These are phyloP conservation scores for Fusarium miscanthi DNA, from an alignment of 2,329 filamentous ascomycete genomes.

Conservation along the genomic window DNA sequence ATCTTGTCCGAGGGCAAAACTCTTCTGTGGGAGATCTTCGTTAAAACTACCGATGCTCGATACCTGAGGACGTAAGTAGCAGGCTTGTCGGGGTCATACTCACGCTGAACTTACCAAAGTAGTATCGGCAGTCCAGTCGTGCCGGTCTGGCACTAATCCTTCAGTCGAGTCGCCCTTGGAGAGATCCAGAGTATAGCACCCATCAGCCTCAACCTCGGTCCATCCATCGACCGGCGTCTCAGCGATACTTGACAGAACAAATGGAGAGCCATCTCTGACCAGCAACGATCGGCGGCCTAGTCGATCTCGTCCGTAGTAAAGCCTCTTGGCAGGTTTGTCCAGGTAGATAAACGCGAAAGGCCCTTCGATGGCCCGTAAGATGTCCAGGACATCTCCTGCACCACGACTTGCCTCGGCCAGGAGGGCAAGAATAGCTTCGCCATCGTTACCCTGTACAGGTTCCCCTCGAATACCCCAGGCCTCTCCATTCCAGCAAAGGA, in stretches of 20 bases:
- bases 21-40: constrained; percentile 53
- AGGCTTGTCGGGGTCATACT: constrained; percentile 42
- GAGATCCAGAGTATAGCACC: constrained; percentile 77
- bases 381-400: constrained; percentile 55
- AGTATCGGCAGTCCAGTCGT: constrained; percentile 50
- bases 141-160: constrained; percentile 35
- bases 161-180: constrained; percentile 17
- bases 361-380: constrained; percentile 74
- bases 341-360: constrained; percentile 92
- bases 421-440: constrained; percentile 72
- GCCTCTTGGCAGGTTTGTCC: constrained; percentile 67
- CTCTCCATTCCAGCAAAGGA: constrained; percentile 97
- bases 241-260: constrained; percentile 78
- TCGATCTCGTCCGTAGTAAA: constrained; percentile 89
- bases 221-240: constrained; percentile 67
- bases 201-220: constrained; percentile 86
- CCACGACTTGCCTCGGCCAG: constrained; percentile 60
- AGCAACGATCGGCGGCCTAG: constrained; percentile 88
- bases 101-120: constrained; percentile 57
- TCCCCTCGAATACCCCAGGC: constrained; percentile 80
- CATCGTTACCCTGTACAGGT: constrained; percentile 80
- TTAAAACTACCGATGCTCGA: constrained; percentile 67
- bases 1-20: constrained; percentile 26
- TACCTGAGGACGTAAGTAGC: constrained; percentile 61
- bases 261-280: constrained; percentile 57